Base-by-base conservation (phyloP, 176 grass and related monocot genomes). In the Poa annua region DNA sequence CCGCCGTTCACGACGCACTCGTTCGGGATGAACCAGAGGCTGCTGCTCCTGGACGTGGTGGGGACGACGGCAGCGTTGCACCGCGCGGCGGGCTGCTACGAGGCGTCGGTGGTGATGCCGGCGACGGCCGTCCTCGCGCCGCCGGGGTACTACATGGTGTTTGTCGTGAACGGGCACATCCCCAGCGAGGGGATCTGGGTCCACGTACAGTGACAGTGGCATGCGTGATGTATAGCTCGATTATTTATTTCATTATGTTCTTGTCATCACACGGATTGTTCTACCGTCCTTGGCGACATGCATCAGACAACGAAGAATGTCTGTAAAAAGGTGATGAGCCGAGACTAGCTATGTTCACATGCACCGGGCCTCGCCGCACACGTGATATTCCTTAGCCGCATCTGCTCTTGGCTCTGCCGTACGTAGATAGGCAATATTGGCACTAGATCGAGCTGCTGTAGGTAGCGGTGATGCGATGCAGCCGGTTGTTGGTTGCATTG, bases 1-100 rank as follows among this genome's bases (percentile, higher is more conserved):
- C 93, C 93, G 44, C 88, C 90, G 45, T 96, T 96, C 87, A 88
- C 88, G 73, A 96, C 93, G 29, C 93, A 96, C 89, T 91, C 93
- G 70, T 93, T 96, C 73, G 87, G 72, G 32, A 96, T 97, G 94
- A 93, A 93, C 85, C 91, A 97, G 84, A 79, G 94, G 87, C 72
- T 93, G 81, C 78, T 97, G 49, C 9, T 87, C 81, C 76, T 97
- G 6, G 52, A 85, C 12, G 83, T 78, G 9, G 35, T 25, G 71
- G 77, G 19, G 80, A 54, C 80, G 3, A 35, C 35, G 20, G 64
- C n/a, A 8, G 71, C 70, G 11, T 1, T 64, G 42, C 34, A 64
- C 1, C 10, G 48, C 0, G 21, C n/a, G 3, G 21, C n/a, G 3
- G 66, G 86, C 20, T 20, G 35, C 2, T 87, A 84, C 66, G 25